Evolutionary conservation across 2,329 filamentous ascomycete species (phyloP), one percentile per base, ranked within the genome.

Genomic region (Beauveria scarabaeidicola): DNA sequence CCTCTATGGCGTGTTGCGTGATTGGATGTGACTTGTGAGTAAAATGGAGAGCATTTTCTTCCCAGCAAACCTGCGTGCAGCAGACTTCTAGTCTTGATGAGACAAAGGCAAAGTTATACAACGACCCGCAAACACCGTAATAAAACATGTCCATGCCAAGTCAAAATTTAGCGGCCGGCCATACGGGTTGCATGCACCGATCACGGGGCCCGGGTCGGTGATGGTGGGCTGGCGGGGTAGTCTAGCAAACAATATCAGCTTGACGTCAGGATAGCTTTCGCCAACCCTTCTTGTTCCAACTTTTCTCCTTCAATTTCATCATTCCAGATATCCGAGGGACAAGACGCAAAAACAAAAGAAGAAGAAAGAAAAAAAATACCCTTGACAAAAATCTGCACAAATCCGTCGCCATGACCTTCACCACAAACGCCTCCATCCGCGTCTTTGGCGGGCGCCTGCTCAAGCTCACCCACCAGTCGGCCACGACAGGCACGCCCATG

Each of bases 401-500:
- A 23, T 21, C n/a, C 38, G 8, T 40, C 53, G 17, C 43, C 63
- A 94, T 94, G 92, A 79, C 88, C 61, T 91, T 97, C 80, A 90
- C 89, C 72, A 96, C 89, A 66, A 95, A 89, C 73, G 88, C 90
- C 62, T 90, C 89, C 64, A 96, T 97, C 75, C 82, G 87, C 78
- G 90, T 86, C 73, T 97, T 97, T 72, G 93, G 92, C 72, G 94
- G 94, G 72, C 91, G 91, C 77, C 88, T 99, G 62, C 84, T 96
- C 68, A 97, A 99, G 81, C 89, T 99, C 63, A 85, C 87, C 67
- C 94, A 99, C 82, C 77, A 87, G 70, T 91, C 92, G 59, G 77
- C 81, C 65, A 81, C 84, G 63, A 96, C 91, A 60, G 85, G 84
- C 67, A 96, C 91, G 66, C 86, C 91, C 68, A 99, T 97, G 93